These are phyloP conservation scores for Pouteria glomerata DNA, from an alignment of 148 eudicot species.

Conservation along the genomic window DNA sequence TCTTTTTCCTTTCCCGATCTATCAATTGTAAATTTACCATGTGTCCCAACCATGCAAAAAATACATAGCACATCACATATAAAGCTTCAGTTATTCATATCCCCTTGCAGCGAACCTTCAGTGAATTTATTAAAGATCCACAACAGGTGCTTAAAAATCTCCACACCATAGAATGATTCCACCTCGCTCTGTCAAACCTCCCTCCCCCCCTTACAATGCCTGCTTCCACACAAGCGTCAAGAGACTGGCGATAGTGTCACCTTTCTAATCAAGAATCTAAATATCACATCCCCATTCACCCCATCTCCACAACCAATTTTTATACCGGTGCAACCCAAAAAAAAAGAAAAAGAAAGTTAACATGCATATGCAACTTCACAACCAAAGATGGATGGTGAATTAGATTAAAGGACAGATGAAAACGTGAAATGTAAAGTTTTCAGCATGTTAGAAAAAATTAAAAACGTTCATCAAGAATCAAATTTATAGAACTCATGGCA, in stretches of 20 bases:
- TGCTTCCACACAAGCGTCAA: background rate
- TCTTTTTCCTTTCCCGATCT: background rate
- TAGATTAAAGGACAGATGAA: background rate
- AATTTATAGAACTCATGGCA: background rate
- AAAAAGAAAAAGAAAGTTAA: background rate
- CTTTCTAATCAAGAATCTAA: background rate
- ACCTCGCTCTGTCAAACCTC: background rate
- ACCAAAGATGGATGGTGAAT: background rate
- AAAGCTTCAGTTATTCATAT: background rate
- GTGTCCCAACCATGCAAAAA: background rate
- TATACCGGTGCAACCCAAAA: background rate
- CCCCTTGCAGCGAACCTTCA: background rate
- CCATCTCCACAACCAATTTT: constrained; percentile 2
- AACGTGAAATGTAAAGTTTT: background rate
- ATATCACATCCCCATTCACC: background rate
- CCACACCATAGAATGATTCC: background rate
- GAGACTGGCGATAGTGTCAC: too few species aligned
- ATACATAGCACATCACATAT: too few species aligned
- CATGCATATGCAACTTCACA: background rate
- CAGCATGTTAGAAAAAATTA: background rate
- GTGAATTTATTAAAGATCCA: too few species aligned
- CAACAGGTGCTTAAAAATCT: background rate
- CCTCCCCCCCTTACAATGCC: background rate
- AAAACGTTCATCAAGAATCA: background rate
- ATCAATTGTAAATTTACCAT: background rate